These are phyloP conservation scores for Silybum marianum DNA, from an alignment of 129 eudicot species.

Conservation along the genomic window DNA sequence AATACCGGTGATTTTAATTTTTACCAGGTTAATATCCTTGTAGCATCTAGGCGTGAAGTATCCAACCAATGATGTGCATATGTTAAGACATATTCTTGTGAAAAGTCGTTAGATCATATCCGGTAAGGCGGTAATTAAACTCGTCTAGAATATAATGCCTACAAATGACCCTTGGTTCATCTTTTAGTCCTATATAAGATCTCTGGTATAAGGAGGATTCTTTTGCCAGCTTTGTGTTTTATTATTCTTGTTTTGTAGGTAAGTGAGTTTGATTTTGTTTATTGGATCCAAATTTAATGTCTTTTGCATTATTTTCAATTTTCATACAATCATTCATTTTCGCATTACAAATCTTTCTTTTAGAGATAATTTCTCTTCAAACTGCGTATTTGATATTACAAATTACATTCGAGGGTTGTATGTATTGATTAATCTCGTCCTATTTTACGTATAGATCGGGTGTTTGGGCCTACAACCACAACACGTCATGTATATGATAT, in stretches of 20 bases:
- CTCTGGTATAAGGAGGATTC: neutral
- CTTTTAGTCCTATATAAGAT: constrained; percentile 1
- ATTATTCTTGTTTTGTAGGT: constrained; percentile 9
- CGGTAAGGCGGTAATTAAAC: neutral
- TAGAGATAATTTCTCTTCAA: constrained; percentile 4
- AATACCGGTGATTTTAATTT: neutral
- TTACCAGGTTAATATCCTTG: constrained; percentile 6
- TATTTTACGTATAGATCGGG: constrained; percentile 62
- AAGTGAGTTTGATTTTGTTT: constrained; percentile 5
- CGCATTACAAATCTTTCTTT: constrained; percentile 8
- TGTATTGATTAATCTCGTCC: constrained; percentile 10
- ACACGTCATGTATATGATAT: constrained; percentile 96
- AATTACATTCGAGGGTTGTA: constrained; percentile 5
- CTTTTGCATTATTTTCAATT: constrained; percentile 8
- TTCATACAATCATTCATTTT: constrained; percentile 16
- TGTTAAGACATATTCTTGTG: neutral
- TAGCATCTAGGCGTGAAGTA: neutral
- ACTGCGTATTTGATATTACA: neutral
- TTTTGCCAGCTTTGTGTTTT: neutral
- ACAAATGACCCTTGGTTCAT: constrained; percentile 16
- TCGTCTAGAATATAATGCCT: neutral
- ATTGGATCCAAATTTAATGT: neutral
- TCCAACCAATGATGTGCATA: constrained; percentile 1
- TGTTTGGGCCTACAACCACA: constrained; percentile 98
- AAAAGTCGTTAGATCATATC: constrained; percentile 1